A percentile compares a stretch with the other conserved stretches of the same genome.
phyloP scores from a whole-genome alignment of 2,329 filamentous ascomycete species.

The Saccharata proteae region DNA sequence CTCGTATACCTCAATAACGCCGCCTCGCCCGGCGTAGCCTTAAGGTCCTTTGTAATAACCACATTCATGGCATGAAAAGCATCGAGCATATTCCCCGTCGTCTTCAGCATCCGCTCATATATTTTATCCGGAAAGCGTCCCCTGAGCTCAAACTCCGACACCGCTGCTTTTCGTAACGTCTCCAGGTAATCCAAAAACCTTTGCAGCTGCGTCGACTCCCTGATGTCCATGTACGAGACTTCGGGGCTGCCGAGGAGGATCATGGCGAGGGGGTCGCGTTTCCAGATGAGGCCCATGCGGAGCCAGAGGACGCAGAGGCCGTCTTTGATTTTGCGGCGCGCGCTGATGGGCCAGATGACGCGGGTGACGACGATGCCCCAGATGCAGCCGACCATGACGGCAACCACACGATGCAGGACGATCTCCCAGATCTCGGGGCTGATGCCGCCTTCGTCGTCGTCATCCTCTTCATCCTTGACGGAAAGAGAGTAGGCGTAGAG shows the following conservation, averaged over 20 bases:
- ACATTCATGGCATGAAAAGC: constrained; percentile 95
- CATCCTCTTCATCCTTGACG: constrained; percentile 63
- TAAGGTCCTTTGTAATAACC: constrained; percentile 68
- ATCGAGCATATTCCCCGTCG: constrained; percentile 76
- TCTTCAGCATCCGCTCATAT: constrained; percentile 63
- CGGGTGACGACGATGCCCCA: constrained; percentile 90
- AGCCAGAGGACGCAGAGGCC: constrained; percentile 85
- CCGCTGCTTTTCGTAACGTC: constrained; percentile 56
- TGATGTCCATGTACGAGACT: constrained; percentile 66
- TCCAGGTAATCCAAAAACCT: constrained; percentile 65
- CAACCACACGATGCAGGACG: constrained; percentile 71
- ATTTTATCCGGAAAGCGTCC: constrained; percentile 71
- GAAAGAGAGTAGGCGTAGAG: constrained; percentile 89
- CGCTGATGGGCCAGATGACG: constrained; percentile 87
- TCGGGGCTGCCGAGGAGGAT: constrained; percentile 34
- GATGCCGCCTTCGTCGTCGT: constrained; percentile 70
- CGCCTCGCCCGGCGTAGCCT: constrained; percentile 66
- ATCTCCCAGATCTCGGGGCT: constrained; percentile 82
- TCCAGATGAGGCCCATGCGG: constrained; percentile 93
- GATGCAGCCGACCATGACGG: constrained; percentile 74
- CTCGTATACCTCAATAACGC: constrained; percentile 69
- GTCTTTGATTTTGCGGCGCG: constrained; percentile 75
- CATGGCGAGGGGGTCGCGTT: constrained; percentile 72
- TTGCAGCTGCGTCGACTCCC: constrained; percentile 78
- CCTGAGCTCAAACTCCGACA: constrained; percentile 77